Evolutionary conservation across 371 early-diverging fungal genomes (phyloP), one percentile per base, ranked within the genome.

Genomic region (Mortierella sp.): DNA sequence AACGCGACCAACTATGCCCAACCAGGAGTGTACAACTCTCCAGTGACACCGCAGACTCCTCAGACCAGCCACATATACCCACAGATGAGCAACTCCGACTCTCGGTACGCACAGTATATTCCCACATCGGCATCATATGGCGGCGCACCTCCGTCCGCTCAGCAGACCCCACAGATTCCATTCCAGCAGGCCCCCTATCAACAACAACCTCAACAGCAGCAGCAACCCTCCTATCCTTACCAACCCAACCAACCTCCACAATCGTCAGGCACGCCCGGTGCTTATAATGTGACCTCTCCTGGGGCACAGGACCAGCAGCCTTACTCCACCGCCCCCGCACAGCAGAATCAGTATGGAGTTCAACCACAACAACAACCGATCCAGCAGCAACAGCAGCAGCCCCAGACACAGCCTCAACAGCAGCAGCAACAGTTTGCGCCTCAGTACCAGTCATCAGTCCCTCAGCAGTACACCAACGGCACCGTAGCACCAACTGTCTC

Each of bases 61-160:
- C 83, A 82, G 51, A n/a, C 46, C 53, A 46, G 73, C 31, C 82
- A 79, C 43, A 74, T 71, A 76, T 83, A 83, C 70, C 83, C 83
- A 40, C 83, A 73, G 48, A 54, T 57, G 24, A 53, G 55, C 44
- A 31, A 34, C n/a, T 54, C 54, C 24, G 83, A 83, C 5, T 73
- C 83, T 19, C 67, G 83, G 34, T 83, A 83, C 72, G 24, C 79
- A 31, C 83, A 83, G 51, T 83, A 83, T 55, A 77, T 73, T n/a
- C 82, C 82, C 9, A 50, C 72, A 51, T 28, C 73, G 26, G 81
- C 69, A 13, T 44, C 70, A 14, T 73, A 82, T 74, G 57, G 74
- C 44, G 31, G 67, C 43, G 61, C 28, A 19, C 57, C 69, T 8
- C 64, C 64, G 6, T 59, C 59, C 5, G 54, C 69, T 21, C 76